Percentiles rank a stretch among this genome's conserved stretches.
These are phyloP conservation scores for Cicer cuneatum DNA, from an alignment of 306 rosid species.

Conservation along the genomic window DNA sequence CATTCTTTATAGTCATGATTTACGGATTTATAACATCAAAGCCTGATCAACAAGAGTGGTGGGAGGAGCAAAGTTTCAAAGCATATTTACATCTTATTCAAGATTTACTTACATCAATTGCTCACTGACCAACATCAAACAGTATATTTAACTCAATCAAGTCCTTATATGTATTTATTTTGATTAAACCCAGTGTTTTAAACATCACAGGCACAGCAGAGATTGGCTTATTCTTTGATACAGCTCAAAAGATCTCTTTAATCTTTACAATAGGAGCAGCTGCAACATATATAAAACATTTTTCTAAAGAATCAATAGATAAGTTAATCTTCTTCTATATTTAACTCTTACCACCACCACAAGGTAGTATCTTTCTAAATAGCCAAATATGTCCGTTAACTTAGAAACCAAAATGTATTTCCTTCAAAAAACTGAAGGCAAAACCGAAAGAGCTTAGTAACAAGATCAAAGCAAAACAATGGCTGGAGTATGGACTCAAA, in stretches of 20 bases:
- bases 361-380: slow-evolving; percentile 28
- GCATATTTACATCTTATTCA: neutral
- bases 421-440: slow-evolving; percentile 37
- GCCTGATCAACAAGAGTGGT: no score
- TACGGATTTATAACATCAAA: no score
- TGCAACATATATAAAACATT: slow-evolving; percentile 33
- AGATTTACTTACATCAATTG: neutral
- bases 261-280: slow-evolving; percentile 45
- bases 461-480: slow-evolving; percentile 25
- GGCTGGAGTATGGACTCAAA: neutral
- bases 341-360: slow-evolving; percentile 30
- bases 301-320: slow-evolving; percentile 46
- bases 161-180: slow-evolving; percentile 25
- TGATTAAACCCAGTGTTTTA: slow-evolving; percentile 38
- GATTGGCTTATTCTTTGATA: slow-evolving; percentile 44
- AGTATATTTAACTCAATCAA: slow-evolving; percentile 16
- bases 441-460: slow-evolving; percentile 38
- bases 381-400: slow-evolving; percentile 35
- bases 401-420: slow-evolving; percentile 34
- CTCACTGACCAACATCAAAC: slow-evolving; percentile 7
- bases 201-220: slow-evolving; percentile 33
- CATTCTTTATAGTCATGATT: no score
- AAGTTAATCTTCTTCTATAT: slow-evolving; percentile 41
- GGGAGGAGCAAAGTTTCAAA: neutral
- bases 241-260: slow-evolving; percentile 42